phyloP scores from a whole-genome alignment of 257 asterid genomes.

The Lycium barbarum region DNA sequence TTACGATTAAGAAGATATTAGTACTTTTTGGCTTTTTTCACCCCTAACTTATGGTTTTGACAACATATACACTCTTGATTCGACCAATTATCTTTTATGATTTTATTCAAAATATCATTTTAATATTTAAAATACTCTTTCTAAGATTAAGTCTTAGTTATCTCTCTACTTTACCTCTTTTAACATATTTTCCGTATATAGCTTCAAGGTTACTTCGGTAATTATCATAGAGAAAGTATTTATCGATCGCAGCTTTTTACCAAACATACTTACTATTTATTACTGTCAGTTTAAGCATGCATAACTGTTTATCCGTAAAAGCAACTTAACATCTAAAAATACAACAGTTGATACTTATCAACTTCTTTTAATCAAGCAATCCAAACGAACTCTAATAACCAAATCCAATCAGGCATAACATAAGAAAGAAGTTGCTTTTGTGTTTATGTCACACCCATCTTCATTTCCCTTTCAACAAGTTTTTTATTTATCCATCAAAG shows the following conservation, averaged over 20 bases:
- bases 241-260: too few relatives aligned
- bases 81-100: neutral
- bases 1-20: constrained; percentile 2
- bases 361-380: neutral
- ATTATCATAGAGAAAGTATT: neutral
- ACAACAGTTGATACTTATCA: neutral
- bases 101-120: neutral
- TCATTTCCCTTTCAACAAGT: constrained; percentile 29
- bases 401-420: constrained; percentile 28
- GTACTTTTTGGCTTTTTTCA: neutral
- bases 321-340: too few relatives aligned
- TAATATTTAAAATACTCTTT: neutral
- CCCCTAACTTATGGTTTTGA: neutral
- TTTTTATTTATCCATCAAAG: neutral
- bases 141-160: neutral
- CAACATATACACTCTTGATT: neutral
- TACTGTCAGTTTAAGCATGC: too few relatives aligned
- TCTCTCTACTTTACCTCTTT: neutral
- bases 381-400: neutral
- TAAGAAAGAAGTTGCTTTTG: neutral
- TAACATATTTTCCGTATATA: too few relatives aligned
- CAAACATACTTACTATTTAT: too few relatives aligned
- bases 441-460: constrained; percentile 36
- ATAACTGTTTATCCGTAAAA: too few relatives aligned
- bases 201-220: neutral